These are phyloP conservation scores for Asterophora lycoperdoides DNA, from an alignment of 768 basidiomycete species.

Conservation along the genomic window DNA sequence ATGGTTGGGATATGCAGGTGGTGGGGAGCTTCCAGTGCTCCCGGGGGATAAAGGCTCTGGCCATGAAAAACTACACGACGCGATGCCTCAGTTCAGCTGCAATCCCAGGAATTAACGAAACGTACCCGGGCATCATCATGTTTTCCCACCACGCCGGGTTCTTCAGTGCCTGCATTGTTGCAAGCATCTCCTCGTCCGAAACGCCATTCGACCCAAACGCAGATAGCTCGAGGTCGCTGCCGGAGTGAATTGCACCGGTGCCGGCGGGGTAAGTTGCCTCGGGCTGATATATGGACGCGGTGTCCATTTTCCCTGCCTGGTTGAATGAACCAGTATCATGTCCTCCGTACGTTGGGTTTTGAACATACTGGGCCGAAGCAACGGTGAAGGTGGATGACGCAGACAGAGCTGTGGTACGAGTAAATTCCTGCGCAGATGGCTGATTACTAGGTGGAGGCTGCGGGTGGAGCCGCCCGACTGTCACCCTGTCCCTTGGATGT, in stretches of 20 bases:
- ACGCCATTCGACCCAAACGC: conserved; percentile 29
- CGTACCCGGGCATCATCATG: conserved; percentile 84
- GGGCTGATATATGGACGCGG: conserved; percentile 39
- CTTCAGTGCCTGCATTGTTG: conserved; percentile 69
- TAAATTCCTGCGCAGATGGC: conserved; percentile 14
- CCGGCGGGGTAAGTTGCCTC: conserved; percentile 44
- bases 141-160: conserved; percentile 71
- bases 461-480: conserved; percentile 50
- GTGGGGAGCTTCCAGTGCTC: conserved; percentile 18
- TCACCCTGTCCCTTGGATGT: conserved; percentile 66
- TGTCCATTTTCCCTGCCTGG: conserved; percentile 24
- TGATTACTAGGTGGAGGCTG: conserved; percentile 41
- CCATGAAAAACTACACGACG: conserved; percentile 25
- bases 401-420: conserved; percentile 12
- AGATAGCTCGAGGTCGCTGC: conserved; percentile 36
- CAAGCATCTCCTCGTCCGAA: conserved; percentile 57
- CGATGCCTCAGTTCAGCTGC: background rate
- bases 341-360: conserved; percentile 16
- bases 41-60: conserved; percentile 27
- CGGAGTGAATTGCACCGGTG: conserved; percentile 39
- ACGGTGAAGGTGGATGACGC: conserved; percentile 29
- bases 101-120: background rate
- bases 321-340: conserved; percentile 13
- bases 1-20: conserved; percentile 15
- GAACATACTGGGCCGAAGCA: conserved; percentile 17